A percentile compares a stretch with the other conserved stretches of the same genome.
These are phyloP conservation scores for Calamus simplicifolius DNA, from an alignment of 176 grass and related monocot genomes.

Conservation along the genomic window DNA sequence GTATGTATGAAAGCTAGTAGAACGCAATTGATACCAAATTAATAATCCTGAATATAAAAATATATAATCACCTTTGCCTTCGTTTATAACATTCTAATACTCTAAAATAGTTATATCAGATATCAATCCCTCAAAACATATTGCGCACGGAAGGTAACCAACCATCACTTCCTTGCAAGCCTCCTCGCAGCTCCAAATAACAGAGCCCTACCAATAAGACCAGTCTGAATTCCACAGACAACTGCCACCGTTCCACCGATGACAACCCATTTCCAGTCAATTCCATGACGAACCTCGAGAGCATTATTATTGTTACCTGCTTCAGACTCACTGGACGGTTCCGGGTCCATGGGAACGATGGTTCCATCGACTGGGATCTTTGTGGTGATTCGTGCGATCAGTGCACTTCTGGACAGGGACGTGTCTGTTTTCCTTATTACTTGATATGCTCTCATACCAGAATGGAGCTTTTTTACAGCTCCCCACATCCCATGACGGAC, in stretches of 20 bases:
- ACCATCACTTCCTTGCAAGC: constrained; percentile 45
- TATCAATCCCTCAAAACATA: no score
- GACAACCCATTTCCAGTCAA: constrained; percentile 89
- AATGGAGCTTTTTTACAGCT: constrained; percentile 87
- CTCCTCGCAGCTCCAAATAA: constrained; percentile 67
- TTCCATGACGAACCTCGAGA: constrained; percentile 22
- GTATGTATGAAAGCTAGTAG: no score
- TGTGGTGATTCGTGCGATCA: constrained; percentile 54
- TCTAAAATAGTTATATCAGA: no score
- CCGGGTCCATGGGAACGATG: constrained; percentile 7
- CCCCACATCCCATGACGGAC: constrained; percentile 98
- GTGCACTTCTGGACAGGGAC: constrained; percentile 39
- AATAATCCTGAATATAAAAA: no score
- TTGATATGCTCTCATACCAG: constrained; percentile 85
- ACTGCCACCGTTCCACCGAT: constrained; percentile 66
- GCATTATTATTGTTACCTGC: constrained; percentile 6
- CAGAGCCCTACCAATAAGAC: constrained; percentile 60
- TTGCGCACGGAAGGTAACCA: no score
- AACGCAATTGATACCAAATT: no score
- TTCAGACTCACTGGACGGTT: constrained; percentile 3
- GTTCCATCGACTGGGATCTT: constrained; percentile 35
- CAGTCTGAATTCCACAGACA: constrained; percentile 52
- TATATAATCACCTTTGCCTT: no score
- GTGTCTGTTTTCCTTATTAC: constrained; percentile 34
- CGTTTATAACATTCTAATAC: no score